Evolutionary conservation across 2,329 filamentous ascomycete genomes (phyloP).

Genomic region (Pseudogymnoascus sp.): DNA sequence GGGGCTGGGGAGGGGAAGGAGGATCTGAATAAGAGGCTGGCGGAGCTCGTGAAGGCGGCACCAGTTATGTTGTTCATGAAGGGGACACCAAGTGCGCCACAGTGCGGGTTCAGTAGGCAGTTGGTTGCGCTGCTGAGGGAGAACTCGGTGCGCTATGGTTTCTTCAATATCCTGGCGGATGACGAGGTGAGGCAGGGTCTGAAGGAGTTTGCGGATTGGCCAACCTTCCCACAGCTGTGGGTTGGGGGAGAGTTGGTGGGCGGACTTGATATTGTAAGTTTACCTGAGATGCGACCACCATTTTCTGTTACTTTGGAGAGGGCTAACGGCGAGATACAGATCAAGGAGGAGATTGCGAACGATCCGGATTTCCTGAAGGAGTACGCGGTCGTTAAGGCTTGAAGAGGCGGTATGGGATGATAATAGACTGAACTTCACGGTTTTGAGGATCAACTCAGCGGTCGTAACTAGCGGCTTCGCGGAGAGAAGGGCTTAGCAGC

Average conservation of each 20-base stretch:
- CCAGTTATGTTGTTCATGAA: constrained; percentile 99
- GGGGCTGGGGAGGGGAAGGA: constrained; percentile 57
- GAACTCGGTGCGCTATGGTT: constrained; percentile 88
- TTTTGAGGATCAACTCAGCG: background rate
- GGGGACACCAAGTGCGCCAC: constrained; percentile 78
- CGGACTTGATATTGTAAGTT: constrained; percentile 86
- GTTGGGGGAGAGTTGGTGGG: constrained; percentile 84
- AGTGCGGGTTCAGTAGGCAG: constrained; percentile 91
- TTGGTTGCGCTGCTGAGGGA: constrained; percentile 81
- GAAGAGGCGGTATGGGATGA: background rate
- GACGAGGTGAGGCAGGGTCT: constrained; percentile 94
- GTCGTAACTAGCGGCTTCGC: background rate
- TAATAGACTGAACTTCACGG: background rate
- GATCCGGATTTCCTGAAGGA: constrained; percentile 75
- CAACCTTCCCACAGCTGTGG: constrained; percentile 94
- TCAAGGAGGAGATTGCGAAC: constrained; percentile 86
- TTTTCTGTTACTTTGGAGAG: constrained; percentile 9
- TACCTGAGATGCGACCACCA: background rate
- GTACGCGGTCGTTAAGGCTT: constrained; percentile 46
- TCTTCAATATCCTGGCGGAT: constrained; percentile 98
- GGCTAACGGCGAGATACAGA: constrained; percentile 41
- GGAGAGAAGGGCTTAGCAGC: background rate
- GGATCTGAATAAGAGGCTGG: constrained; percentile 73
- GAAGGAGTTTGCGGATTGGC: constrained; percentile 98
- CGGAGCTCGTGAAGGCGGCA: constrained; percentile 84